Evolutionary conservation across 2,329 filamentous ascomycete species (phyloP), one percentile per base, ranked within the genome.

Genomic region (Cercospora brassicicola): DNA sequence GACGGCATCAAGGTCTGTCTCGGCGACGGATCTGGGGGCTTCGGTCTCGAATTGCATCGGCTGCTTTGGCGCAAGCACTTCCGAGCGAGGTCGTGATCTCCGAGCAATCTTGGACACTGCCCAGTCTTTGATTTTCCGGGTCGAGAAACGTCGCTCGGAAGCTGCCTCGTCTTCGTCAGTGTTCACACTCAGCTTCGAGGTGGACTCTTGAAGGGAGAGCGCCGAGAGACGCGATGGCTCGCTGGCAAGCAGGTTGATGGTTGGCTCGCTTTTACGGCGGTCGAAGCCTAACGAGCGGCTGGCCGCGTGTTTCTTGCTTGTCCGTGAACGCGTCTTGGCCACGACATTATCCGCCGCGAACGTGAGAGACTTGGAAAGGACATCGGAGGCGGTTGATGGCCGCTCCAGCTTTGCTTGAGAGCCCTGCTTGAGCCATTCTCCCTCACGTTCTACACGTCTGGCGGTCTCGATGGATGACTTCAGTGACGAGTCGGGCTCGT

Each of bases 71-170:
- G 53, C 31, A 15, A 69, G 59, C 31, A 61, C 57, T 36, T 67
- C 69, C 8, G 65, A 69, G n/a, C 68, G 66, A 26, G 67, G 68
- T 57, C 65, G 65, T 28, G 64, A 26, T 57, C 59, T 69, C 3
- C 83, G 82, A 15, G 87, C 87, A 7, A 93, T 81, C 66, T 78
- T 77, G 3, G 77, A 76, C 8, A 86, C 87, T 18, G 87, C 88
- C 88, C 89, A 91, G 7, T 84, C 84, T 75, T 91, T 92, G 69
- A 94, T 90, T 77, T 89, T 91, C 81, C 92, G 93, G 76, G 75
- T 72, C 0, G 78, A 79, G 2, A 74, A 76, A 36, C 72, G 73
- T 4, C 73, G 70, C 8, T 65, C 51, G 7, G 67, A 28, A 23
- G 48, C 55, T 13, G 56, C 56, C 30, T 66, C 64, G 23, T 65